phyloP scores from a whole-genome alignment of 2,329 filamentous ascomycete species.

The Hypoxylon rubiginosum region DNA sequence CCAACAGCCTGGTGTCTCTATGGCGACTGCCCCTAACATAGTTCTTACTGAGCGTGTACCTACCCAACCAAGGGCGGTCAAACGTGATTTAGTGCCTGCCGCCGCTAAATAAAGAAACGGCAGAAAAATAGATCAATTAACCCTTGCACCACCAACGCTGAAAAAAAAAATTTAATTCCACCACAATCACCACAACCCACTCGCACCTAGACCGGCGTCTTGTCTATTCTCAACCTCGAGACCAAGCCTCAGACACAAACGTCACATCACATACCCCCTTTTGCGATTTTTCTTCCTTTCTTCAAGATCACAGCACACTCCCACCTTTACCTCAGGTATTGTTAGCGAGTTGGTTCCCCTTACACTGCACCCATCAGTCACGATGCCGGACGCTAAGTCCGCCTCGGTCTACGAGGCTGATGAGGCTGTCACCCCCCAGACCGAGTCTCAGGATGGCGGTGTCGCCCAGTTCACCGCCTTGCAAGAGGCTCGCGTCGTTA shows the following conservation, averaged over 20 bases:
- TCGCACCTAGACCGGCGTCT: neutral
- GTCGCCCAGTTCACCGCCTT: slow-evolving; percentile 10
- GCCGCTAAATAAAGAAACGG: neutral
- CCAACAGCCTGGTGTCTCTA: too few relatives aligned
- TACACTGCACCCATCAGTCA: neutral
- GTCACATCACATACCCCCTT: too few relatives aligned
- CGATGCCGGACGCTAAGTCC: slow-evolving; percentile 36
- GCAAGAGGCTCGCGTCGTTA: slow-evolving; percentile 44
- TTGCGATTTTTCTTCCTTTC: neutral
- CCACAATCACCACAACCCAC: neutral
- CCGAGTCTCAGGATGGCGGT: slow-evolving; percentile 20
- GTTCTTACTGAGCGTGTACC: too few relatives aligned
- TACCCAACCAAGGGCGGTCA: too few relatives aligned
- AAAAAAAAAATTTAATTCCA: neutral
- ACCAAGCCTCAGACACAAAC: too few relatives aligned
- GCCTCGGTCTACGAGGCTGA: slow-evolving; percentile 32
- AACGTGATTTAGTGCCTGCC: too few relatives aligned
- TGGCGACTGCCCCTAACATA: too few relatives aligned
- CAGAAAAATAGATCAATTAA: neutral
- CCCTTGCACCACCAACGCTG: neutral
- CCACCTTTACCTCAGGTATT: neutral
- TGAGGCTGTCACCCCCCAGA: slow-evolving; percentile 18
- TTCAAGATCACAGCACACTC: neutral
- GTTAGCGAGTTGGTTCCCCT: neutral
- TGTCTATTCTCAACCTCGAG: neutral